Evolutionary conservation across 176 grass and related monocot genomes (phyloP).

Genomic region (Phoenix roebelenii): DNA sequence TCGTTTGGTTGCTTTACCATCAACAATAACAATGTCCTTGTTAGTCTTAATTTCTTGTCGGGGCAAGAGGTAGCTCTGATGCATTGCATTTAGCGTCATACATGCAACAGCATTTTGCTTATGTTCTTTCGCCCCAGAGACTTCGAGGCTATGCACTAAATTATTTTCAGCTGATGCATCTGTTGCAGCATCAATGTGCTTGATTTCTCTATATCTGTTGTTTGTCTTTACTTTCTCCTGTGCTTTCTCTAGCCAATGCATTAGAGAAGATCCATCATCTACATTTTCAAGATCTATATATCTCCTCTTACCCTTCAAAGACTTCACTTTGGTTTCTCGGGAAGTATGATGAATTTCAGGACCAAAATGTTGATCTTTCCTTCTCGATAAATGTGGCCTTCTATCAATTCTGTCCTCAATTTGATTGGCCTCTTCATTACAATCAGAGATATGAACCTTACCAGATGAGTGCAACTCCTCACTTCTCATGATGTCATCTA

Average conservation of each 20-base stretch:
- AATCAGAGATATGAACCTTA: constrained; percentile 18
- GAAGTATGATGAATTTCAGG: constrained; percentile 18
- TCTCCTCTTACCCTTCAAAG: constrained; percentile 23
- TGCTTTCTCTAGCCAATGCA: constrained; percentile 43
- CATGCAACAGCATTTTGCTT: constrained; percentile 2
- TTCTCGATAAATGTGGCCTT: constrained; percentile 7
- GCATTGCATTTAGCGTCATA: background rate
- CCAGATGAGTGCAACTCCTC: constrained; percentile 5
- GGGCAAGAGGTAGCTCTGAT: background rate
- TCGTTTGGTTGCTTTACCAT: no score
- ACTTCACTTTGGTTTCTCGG: constrained; percentile 13
- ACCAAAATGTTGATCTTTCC: constrained; percentile 16
- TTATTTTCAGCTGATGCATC: constrained; percentile 15
- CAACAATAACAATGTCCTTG: background rate
- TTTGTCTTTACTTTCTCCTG: constrained; percentile 37
- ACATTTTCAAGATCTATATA: constrained; percentile 28
- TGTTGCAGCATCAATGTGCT: constrained; percentile 25
- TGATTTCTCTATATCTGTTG: constrained; percentile 24
- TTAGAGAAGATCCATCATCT: constrained; percentile 58
- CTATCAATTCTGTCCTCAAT: constrained; percentile 20
- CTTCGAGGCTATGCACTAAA: constrained; percentile 3
- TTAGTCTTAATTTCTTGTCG: constrained; percentile 21
- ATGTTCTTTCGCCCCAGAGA: background rate
- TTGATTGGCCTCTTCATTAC: constrained; percentile 18
- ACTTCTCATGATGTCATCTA: constrained; percentile 49